A percentile compares a stretch with the other conserved stretches of the same genome.
Conservation (phyloP, 306 rosid genomes). For the Astragalus glycyphyllos region DNA sequence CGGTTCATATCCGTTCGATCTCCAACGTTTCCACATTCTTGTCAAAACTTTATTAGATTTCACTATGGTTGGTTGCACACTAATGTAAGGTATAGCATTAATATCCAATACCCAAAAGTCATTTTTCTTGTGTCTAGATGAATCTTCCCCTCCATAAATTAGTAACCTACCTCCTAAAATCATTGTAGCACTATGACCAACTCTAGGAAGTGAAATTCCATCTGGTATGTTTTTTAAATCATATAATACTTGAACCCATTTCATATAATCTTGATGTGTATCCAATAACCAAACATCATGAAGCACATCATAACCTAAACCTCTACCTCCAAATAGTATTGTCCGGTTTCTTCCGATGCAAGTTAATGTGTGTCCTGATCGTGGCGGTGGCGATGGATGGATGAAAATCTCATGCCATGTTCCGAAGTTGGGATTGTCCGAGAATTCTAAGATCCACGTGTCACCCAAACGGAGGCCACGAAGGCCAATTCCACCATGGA, state of each 20-base stretch:
- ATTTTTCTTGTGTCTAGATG: slow-evolving; percentile 71
- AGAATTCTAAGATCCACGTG: slow-evolving; percentile 85
- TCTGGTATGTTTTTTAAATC: slow-evolving; percentile 63
- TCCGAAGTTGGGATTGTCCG: slow-evolving; percentile 63
- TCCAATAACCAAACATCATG: slow-evolving; percentile 88
- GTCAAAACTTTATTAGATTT: slow-evolving; percentile 51
- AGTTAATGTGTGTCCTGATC: slow-evolving; percentile 90
- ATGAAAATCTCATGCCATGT: slow-evolving; percentile 69
- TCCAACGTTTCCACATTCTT: slow-evolving; percentile 74
- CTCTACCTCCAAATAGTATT: slow-evolving; percentile 92
- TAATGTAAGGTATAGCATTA: slow-evolving; percentile 54
- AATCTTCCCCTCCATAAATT: slow-evolving; percentile 88
- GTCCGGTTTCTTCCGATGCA: slow-evolving; percentile 62
- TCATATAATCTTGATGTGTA: slow-evolving; percentile 44
- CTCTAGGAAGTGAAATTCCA: slow-evolving; percentile 83
- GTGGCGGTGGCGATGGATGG: slow-evolving; percentile 83
- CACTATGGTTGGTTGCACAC: slow-evolving; percentile 46
- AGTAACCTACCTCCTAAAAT: slow-evolving; percentile 81
- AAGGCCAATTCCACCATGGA: slow-evolving; percentile 88
- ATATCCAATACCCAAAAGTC: slow-evolving; percentile 88
- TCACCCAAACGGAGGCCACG: slow-evolving; percentile 74
- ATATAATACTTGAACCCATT: slow-evolving; percentile 71
- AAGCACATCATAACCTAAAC: slow-evolving; percentile 77
- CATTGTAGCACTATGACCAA: slow-evolving; percentile 86
- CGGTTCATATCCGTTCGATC: slow-evolving; percentile 55